phyloP scores from a whole-genome alignment of 306 rosid genomes.

The Lablab purpureus region DNA sequence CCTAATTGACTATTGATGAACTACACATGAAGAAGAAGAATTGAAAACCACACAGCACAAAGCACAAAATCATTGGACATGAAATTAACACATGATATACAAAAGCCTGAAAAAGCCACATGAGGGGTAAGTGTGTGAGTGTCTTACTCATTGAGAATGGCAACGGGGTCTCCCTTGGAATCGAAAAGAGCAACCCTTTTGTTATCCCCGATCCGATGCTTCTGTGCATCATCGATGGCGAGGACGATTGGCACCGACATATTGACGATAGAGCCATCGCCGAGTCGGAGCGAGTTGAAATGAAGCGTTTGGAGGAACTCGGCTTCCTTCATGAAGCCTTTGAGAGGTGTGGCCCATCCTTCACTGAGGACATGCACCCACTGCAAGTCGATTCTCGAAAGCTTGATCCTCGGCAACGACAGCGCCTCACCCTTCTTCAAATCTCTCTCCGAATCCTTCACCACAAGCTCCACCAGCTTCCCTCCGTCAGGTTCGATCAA shows the following conservation, averaged over 20 bases:
- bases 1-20: background rate
- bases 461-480: slow-evolving; percentile 81
- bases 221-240: slow-evolving; percentile 88
- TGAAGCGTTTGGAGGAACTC: slow-evolving; percentile 99
- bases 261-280: slow-evolving; percentile 80
- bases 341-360: slow-evolving; percentile 96
- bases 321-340: slow-evolving; percentile 92
- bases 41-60: background rate
- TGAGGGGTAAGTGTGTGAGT: background rate
- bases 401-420: slow-evolving; percentile 68
- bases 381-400: slow-evolving; percentile 73
- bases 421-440: slow-evolving; percentile 73
- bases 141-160: slow-evolving; percentile 85
- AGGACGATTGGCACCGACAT: slow-evolving; percentile 95
- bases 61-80: background rate
- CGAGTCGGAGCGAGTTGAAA: slow-evolving; percentile 87
- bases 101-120: background rate
- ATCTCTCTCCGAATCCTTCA: slow-evolving; percentile 56
- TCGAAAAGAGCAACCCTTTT: slow-evolving; percentile 83
- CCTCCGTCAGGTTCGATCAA: slow-evolving; percentile 97
- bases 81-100: background rate
- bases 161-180: slow-evolving; percentile 65
- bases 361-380: slow-evolving; percentile 98
- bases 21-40: background rate
- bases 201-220: slow-evolving; percentile 73